Percentiles rank a stretch among this genome's conserved stretches.
phyloP scores from a whole-genome alignment of 495 filamentous ascomycete species.

The Corynascus novoguineensis region DNA sequence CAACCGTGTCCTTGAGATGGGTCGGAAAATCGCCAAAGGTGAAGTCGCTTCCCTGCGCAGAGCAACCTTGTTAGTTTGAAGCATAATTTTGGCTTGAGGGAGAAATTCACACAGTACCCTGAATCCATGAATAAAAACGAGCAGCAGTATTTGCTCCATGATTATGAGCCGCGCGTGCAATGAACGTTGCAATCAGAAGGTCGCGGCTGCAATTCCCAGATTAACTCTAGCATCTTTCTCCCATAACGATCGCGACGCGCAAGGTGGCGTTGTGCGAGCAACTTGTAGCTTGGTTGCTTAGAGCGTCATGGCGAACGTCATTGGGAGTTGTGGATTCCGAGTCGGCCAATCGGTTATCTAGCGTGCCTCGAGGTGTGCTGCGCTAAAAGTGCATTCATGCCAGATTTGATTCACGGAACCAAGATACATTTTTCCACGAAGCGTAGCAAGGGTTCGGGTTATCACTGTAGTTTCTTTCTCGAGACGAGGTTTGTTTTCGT shows the following conservation, averaged over 20 bases:
- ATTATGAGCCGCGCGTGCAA: not conserved
- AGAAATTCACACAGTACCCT: too few species aligned
- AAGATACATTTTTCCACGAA: too few species aligned
- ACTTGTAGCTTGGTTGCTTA: not conserved
- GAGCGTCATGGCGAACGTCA: not conserved
- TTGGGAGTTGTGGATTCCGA: not conserved
- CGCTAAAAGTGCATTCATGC: too few species aligned
- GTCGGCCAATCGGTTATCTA: too few species aligned
- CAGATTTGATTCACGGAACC: too few species aligned
- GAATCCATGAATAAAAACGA: slow-evolving; percentile 93
- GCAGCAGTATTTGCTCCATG: slow-evolving; percentile 68
- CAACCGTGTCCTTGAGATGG: slow-evolving; percentile 62
- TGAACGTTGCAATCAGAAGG: not conserved
- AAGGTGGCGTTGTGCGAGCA: not conserved
- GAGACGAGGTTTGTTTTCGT: too few species aligned
- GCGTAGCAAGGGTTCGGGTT: too few species aligned
- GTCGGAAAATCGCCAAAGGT: slow-evolving; percentile 77
- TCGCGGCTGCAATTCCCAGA: not conserved
- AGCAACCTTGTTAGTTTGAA: not conserved
- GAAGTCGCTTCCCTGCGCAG: slow-evolving; percentile 68
- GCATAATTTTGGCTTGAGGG: too few species aligned
- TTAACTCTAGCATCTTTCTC: too few species aligned
- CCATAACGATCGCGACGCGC: too few species aligned
- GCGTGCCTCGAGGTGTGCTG: too few species aligned
- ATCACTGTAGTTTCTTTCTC: too few species aligned